Evolutionary conservation across 2,329 filamentous ascomycete species (phyloP).

Genomic region (Ceratocystis cubensis): DNA sequence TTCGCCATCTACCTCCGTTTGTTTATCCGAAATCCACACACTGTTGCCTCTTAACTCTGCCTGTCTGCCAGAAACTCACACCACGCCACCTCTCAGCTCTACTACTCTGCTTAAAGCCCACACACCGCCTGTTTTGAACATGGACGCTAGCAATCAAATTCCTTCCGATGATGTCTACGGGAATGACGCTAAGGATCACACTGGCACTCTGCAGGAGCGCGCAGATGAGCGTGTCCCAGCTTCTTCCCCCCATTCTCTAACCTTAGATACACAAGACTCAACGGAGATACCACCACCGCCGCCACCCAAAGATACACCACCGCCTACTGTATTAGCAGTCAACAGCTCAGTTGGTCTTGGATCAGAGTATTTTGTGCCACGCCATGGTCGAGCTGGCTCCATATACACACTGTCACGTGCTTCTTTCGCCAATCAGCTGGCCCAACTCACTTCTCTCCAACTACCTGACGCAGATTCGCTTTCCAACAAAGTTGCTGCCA

Average conservation of each 20-base stretch:
- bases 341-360: not conserved
- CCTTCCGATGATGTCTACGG: slow-evolving; percentile 57
- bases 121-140: slow-evolving; percentile 40
- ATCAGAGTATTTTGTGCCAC: slow-evolving; percentile 49
- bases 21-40: not conserved
- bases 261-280: slow-evolving; percentile 25
- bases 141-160: slow-evolving; percentile 64
- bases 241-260: slow-evolving; percentile 31
- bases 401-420: slow-evolving; percentile 87
- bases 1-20: not conserved
- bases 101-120: slow-evolving; percentile 41
- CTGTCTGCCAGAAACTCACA: not conserved
- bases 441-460: slow-evolving; percentile 79
- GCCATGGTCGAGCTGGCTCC: slow-evolving; percentile 60
- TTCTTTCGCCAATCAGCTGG: slow-evolving; percentile 86
- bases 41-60: not conserved
- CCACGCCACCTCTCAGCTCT: slow-evolving; percentile 15
- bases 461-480: slow-evolving; percentile 76
- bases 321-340: slow-evolving; percentile 22
- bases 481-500: slow-evolving; percentile 69
- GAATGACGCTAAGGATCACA: slow-evolving; percentile 52
- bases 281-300: slow-evolving; percentile 11
- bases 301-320: slow-evolving; percentile 40
- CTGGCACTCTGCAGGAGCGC: slow-evolving; percentile 45
- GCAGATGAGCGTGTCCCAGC: slow-evolving; percentile 37